phyloP scores from a whole-genome alignment of 78 protist genomes.

The Pelomyxa schiedti region DNA sequence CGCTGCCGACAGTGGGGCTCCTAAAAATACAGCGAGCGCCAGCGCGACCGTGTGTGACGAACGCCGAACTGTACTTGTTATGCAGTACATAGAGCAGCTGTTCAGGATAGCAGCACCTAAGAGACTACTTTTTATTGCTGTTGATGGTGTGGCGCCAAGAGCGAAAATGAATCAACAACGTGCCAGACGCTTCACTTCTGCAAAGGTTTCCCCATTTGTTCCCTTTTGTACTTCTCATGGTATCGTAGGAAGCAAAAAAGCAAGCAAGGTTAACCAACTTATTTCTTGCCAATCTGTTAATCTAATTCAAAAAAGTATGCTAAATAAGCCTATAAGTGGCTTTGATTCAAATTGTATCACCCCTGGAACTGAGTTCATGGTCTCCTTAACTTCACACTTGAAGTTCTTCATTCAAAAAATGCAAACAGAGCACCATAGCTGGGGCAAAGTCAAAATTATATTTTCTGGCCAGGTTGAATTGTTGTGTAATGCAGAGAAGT shows the following conservation, averaged over 20 bases:
- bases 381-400: neutral
- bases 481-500: neutral
- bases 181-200: constrained; percentile 60
- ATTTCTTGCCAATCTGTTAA: neutral
- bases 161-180: constrained; percentile 97
- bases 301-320: neutral
- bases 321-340: neutral
- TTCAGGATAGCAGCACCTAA: constrained; percentile 13
- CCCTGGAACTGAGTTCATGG: constrained; percentile 91
- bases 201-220: constrained; percentile 15
- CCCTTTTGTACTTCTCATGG: too few species aligned
- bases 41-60: neutral
- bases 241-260: too few species aligned
- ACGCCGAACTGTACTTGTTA: neutral
- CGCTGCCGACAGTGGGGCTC: neutral
- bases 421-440: neutral
- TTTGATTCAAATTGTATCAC: constrained; percentile 93
- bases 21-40: neutral
- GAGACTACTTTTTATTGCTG: constrained; percentile 32
- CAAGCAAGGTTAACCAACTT: neutral
- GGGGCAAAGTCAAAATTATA: constrained; percentile 16
- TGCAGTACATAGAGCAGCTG: constrained; percentile 6
- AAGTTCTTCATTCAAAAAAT: neutral
- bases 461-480: constrained; percentile 17
- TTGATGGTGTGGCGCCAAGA: constrained; percentile 90